A percentile compares a stretch with the other conserved stretches of the same genome.
phyloP scores from a whole-genome alignment of 306 rosid genomes.

The Vigna unguiculata region DNA sequence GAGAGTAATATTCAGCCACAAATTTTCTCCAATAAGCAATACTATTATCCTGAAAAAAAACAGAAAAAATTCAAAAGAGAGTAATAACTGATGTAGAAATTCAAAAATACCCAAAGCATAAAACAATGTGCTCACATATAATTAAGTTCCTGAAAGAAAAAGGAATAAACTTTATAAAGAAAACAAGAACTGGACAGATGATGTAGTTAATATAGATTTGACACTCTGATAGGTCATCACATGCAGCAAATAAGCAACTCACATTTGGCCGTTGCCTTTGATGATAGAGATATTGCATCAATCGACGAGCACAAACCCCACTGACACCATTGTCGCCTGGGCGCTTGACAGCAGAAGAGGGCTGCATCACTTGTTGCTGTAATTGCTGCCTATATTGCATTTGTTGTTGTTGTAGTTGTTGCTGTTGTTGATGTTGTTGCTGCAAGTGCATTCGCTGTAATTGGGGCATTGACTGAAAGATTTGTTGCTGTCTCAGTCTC shows the following conservation, averaged over 20 bases:
- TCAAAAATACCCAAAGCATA: conserved; percentile 17
- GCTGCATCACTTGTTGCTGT: conserved; percentile 84
- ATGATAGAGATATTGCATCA: conserved; percentile 97
- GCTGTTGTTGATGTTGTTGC: conserved; percentile 55
- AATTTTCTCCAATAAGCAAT: conserved; percentile 99
- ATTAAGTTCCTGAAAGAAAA: background rate
- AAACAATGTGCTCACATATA: conserved; percentile 12
- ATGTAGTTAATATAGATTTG: conserved; percentile 20
- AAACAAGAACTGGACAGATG: background rate
- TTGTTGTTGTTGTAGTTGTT: conserved; percentile 66
- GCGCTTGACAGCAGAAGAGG: conserved; percentile 67
- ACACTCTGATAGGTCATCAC: background rate
- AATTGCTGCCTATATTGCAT: conserved; percentile 85
- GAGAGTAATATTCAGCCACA: conserved; percentile 94
- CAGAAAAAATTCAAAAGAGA: conserved; percentile 23
- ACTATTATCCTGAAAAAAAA: conserved; percentile 74
- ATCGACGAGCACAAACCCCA: conserved; percentile 94
- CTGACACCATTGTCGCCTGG: conserved; percentile 78
- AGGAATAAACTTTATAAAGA: background rate
- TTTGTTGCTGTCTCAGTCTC: conserved; percentile 66
- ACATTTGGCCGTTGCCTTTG: conserved; percentile 87
- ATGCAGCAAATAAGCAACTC: conserved; percentile 50
- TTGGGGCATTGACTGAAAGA: conserved; percentile 89
- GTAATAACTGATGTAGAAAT: conserved; percentile 7
- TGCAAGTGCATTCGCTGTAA: conserved; percentile 79